phyloP scores from a whole-genome alignment of 352 stramenopile genomes.

The Pythium rhizo-oryzae region DNA sequence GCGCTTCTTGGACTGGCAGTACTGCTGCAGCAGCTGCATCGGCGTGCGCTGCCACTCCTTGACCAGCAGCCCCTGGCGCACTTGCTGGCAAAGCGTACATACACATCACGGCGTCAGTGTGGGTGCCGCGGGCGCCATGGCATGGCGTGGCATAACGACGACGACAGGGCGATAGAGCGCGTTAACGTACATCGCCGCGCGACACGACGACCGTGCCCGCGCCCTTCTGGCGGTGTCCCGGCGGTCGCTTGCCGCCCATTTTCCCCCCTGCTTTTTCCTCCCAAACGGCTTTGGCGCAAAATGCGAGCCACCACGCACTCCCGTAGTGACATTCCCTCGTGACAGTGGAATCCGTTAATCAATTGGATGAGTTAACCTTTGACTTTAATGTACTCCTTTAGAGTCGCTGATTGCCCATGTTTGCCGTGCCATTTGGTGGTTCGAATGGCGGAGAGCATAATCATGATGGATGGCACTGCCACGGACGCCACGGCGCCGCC shows the following conservation, averaged over 20 bases:
- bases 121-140: neutral
- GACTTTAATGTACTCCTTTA: slow-evolving; percentile 8
- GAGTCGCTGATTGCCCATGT: neutral
- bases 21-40: slow-evolving; percentile 93
- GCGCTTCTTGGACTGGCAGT: slow-evolving; percentile 93
- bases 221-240: slow-evolving; percentile 84
- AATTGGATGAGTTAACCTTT: neutral
- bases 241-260: slow-evolving; percentile 28
- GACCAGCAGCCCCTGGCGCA: slow-evolving; percentile 85
- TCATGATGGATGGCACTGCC: too few relatives aligned
- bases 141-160: neutral
- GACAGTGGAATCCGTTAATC: neutral
- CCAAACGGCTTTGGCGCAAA: neutral
- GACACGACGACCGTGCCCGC: slow-evolving; percentile 89
- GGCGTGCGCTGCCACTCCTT: slow-evolving; percentile 96
- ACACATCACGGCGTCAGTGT: neutral
- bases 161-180: too few relatives aligned
- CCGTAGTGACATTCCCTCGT: slow-evolving; percentile 18
- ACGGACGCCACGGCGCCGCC: too few relatives aligned
- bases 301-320: neutral
- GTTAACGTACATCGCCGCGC: slow-evolving; percentile 55
- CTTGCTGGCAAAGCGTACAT: slow-evolving; percentile 25
- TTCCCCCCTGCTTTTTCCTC: neutral
- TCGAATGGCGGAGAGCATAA: too few relatives aligned
- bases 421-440: too few relatives aligned